phyloP scores from a whole-genome alignment of 331 rosid species.

The Phaseolus coccineus region DNA sequence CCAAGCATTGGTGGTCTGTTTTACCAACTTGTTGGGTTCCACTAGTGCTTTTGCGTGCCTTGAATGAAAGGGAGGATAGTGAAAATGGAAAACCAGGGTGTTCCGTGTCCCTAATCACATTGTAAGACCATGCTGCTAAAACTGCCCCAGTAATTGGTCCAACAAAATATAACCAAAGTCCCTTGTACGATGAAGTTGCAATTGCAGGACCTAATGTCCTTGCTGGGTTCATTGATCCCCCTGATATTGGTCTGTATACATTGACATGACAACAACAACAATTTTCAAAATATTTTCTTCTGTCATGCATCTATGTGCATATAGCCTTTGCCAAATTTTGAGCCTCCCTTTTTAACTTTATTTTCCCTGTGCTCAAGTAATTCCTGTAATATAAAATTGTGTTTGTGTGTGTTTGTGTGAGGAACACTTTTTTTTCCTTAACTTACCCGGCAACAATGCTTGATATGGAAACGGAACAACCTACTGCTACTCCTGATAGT shows the following conservation, averaged over 20 bases:
- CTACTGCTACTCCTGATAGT: constrained; percentile 86
- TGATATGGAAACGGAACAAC: constrained; percentile 77
- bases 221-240: constrained; percentile 95
- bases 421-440: background rate
- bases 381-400: background rate
- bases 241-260: constrained; percentile 81
- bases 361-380: background rate
- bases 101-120: constrained; percentile 55
- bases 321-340: background rate
- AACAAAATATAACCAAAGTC: constrained; percentile 72
- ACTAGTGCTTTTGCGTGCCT: constrained; percentile 42
- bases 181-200: constrained; percentile 63
- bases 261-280: background rate
- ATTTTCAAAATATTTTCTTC: background rate
- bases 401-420: background rate
- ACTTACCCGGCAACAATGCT: constrained; percentile 87
- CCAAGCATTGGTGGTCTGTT: constrained; percentile 28
- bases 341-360: background rate
- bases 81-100: constrained; percentile 40
- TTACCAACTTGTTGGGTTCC: constrained; percentile 21
- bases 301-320: background rate
- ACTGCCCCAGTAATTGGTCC: constrained; percentile 81
- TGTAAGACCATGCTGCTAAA: constrained; percentile 71
- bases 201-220: constrained; percentile 88
- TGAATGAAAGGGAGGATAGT: constrained; percentile 49